A percentile compares a stretch with the other conserved stretches of the same genome.
phyloP scores from a whole-genome alignment of 345 rosid species.

The Citrus inodora region DNA sequence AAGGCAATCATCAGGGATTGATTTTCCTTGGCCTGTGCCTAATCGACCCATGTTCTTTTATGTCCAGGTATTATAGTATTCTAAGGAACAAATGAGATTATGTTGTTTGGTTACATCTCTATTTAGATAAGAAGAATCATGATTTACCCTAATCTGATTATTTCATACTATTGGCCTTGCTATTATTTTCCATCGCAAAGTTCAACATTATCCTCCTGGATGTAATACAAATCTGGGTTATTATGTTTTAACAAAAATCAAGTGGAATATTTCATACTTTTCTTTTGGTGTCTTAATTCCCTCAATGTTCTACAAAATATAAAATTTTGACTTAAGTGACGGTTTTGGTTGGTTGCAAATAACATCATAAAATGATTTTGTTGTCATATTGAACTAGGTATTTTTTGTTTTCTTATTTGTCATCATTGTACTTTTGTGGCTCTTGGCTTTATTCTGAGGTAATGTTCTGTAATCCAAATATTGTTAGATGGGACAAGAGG shows the following conservation, averaged over 20 bases:
- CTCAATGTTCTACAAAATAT: background rate
- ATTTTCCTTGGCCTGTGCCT: constrained; percentile 99
- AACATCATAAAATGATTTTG: background rate
- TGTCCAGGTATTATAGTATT: constrained; percentile 66
- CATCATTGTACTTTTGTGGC: background rate
- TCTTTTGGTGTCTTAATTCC: background rate
- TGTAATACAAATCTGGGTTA: background rate
- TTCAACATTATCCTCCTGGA: background rate
- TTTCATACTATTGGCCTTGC: background rate
- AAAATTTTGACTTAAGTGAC: background rate
- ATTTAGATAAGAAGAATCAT: background rate
- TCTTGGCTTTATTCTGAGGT: background rate
- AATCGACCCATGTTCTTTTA: constrained; percentile 98
- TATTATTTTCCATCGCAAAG: background rate
- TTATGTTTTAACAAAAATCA: background rate
- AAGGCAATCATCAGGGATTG: constrained; percentile 94
- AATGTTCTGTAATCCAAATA: constrained; percentile 19
- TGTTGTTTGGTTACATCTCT: background rate
- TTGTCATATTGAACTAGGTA: background rate
- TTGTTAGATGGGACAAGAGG: constrained; percentile 98
- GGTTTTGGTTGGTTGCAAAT: background rate
- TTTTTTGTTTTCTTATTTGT: background rate
- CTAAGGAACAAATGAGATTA: background rate
- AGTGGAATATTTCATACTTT: background rate
- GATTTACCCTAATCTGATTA: background rate